phyloP scores from a whole-genome alignment of 371 early-diverging fungal genomes.

The Mucor saturninus region DNA sequence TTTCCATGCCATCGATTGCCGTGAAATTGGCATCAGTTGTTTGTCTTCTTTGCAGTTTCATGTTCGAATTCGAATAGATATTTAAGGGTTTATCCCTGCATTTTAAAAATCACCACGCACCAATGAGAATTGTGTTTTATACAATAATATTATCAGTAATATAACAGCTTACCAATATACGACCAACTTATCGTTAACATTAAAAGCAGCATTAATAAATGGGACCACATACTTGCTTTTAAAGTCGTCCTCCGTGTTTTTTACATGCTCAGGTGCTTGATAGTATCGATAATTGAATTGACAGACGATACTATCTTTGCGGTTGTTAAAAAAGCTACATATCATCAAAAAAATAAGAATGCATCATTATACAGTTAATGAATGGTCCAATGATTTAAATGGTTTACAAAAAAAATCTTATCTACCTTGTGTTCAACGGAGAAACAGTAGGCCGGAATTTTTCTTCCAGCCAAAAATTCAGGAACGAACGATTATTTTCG shows the following conservation, averaged over 20 bases:
- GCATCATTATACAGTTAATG: slow-evolving; percentile 13
- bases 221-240: slow-evolving; percentile 96
- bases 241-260: slow-evolving; percentile 68
- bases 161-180: slow-evolving; percentile 26
- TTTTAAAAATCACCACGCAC: slow-evolving; percentile 11
- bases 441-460: not conserved
- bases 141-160: slow-evolving; percentile 17
- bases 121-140: slow-evolving; percentile 20
- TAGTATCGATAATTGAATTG: slow-evolving; percentile 20
- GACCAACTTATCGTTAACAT: slow-evolving; percentile 22
- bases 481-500: no score
- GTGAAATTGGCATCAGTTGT: slow-evolving; percentile 23
- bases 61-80: slow-evolving; percentile 19
- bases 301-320: slow-evolving; percentile 20
- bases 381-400: slow-evolving; percentile 16
- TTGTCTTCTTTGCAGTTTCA: slow-evolving; percentile 25
- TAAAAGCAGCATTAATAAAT: slow-evolving; percentile 26
- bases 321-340: slow-evolving; percentile 24
- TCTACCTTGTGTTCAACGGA: slow-evolving; percentile 27
- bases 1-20: slow-evolving; percentile 19
- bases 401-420: slow-evolving; percentile 4
- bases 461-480: no score
- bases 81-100: slow-evolving; percentile 24
- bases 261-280: slow-evolving; percentile 30
- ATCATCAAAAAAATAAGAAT: slow-evolving; percentile 16